Evolutionary conservation across 1,139 yeast species (phyloP), one percentile per base, ranked within the genome.

Genomic region (Kodamaea ohmeri): DNA sequence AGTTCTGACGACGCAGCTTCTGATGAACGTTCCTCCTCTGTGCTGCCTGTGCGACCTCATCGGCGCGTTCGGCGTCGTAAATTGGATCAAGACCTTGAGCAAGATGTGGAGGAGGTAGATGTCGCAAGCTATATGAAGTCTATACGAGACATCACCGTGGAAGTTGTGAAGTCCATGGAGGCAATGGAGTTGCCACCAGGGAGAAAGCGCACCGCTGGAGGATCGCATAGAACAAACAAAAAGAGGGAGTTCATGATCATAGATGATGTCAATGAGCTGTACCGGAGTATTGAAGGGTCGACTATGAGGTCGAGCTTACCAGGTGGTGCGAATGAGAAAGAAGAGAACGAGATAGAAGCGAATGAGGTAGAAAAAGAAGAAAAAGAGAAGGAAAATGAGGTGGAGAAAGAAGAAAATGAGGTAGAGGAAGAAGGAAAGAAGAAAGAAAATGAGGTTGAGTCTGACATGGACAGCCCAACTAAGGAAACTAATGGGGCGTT

Each of bases 71-170:
- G 44, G 41, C 44, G 22, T 41, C 44, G 44, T 38, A 38, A 41
- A 36, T 35, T 36, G 37, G 40, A 35, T 41, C 26, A 22, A 39
- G 25, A 41, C 38, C 25, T 38, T 41, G 37, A 32, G 25, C 34
- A 32, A 26, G 33, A 27, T 40, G 32, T 40, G 43, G 43, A 40
- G 28, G 20, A 34, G 31, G 24, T 34, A 31, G 25, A 35, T 18
- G 25, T 26, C 25, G 33, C 55, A 1, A 50, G 49, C 15, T 53
- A 52, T 27, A 48, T 56, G 21, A 41, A 46, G 16, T 58, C 53
- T 36, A 52, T 53, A 34, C 42, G 47, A 26, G 44, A 44, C 11
- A 49, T 53, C 12, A 48, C 50, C 30, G 45, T 42, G 6, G 53
- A 49, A 19, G 38, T 53, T 2, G 49, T 43, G 48, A 45, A 42